A percentile compares a stretch with the other conserved stretches of the same genome.
These are phyloP conservation scores for Solanum ossicruentum DNA, from an alignment of 257 asterid genomes.

Conservation along the genomic window DNA sequence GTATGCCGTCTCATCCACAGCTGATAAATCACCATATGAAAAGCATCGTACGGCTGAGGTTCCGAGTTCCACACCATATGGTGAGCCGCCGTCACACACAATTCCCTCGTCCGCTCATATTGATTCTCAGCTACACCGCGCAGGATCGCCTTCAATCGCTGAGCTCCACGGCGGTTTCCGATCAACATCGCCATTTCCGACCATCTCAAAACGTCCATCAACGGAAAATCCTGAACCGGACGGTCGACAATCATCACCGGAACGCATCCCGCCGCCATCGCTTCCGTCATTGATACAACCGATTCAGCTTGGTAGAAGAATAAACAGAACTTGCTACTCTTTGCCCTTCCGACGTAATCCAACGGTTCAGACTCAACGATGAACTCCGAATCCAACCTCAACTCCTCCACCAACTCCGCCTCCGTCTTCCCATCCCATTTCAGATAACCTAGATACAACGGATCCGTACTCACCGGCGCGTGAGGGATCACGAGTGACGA, in stretches of 20 bases:
- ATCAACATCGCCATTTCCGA: conserved; percentile 48
- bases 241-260: conserved; percentile 75
- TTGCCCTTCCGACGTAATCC: conserved; percentile 5
- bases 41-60: conserved; percentile 65
- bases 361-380: conserved; percentile 23
- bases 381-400: conserved; percentile 37
- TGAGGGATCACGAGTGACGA: conserved; percentile 5
- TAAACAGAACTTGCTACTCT: conserved; percentile 59
- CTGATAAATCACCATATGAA: conserved; percentile 80
- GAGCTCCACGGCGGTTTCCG: conserved; percentile 29
- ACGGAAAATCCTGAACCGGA: conserved; percentile 79
- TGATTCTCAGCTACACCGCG: conserved; percentile 30
- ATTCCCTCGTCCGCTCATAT: conserved; percentile 40
- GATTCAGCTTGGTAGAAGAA: conserved; percentile 28
- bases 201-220: conserved; percentile 74
- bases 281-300: conserved; percentile 38
- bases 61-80: conserved; percentile 73
- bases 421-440: conserved; percentile 42
- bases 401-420: conserved; percentile 31
- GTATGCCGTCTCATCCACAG: conserved; percentile 85
- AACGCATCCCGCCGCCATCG: conserved; percentile 71
- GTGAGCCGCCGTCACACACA: conserved; percentile 47
- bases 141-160: conserved; percentile 47
- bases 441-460: conserved; percentile 34
- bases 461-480: neutral